Evolutionary conservation across 345 rosid genomes (phyloP).

Genomic region (Gossypium sturtianum): DNA sequence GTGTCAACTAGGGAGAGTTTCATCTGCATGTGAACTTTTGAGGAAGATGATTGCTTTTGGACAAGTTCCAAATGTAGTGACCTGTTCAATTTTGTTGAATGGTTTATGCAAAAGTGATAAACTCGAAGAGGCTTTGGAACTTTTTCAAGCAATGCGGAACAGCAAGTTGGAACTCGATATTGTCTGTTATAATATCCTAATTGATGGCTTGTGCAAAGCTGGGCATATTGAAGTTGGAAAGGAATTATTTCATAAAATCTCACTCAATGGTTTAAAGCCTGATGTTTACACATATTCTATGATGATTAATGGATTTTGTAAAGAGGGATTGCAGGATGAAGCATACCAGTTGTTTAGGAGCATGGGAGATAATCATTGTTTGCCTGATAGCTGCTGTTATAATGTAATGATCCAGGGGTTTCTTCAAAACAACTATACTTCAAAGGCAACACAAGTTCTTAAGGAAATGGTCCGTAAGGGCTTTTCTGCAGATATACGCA

Average conservation of each 20-base stretch:
- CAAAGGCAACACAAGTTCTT: neutral
- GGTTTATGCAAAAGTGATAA: neutral
- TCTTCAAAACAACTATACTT: neutral
- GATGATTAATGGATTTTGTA: neutral
- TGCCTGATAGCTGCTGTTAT: neutral
- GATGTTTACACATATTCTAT: neutral
- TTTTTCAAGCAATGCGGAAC: neutral
- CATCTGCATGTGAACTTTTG: neutral
- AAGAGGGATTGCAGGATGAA: neutral
- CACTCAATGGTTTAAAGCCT: neutral
- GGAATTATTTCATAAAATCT: neutral
- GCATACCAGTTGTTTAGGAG: neutral
- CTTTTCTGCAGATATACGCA: neutral
- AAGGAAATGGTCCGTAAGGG: neutral
- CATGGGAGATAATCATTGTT: neutral
- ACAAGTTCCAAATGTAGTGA: neutral
- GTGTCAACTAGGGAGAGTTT: neutral
- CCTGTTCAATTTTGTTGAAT: neutral
- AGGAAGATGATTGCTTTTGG: neutral
- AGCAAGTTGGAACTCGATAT: neutral
- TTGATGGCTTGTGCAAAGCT: neutral
- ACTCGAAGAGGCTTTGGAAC: neutral
- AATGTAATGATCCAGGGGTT: neutral
- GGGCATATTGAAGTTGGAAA: neutral
- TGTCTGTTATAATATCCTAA: neutral